Base-by-base conservation (phyloP, 495 filamentous ascomycete species). In the Lasiosphaeria miniovina region DNA sequence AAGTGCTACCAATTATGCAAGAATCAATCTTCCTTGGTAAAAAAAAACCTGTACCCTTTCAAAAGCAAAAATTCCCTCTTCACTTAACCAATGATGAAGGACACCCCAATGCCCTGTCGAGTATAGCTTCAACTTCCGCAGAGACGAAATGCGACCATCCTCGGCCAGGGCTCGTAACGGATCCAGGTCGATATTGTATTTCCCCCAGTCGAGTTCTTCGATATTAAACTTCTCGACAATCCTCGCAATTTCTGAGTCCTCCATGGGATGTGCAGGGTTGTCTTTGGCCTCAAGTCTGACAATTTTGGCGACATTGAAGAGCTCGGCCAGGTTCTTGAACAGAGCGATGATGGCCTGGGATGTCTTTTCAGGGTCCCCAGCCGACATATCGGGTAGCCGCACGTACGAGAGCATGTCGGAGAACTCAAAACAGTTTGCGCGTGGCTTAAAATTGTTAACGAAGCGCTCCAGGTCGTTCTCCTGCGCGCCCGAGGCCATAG, bases 401-500 rank as follows among this genome's bases (percentile, higher is more conserved):
- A 55, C 53, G 31, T 55, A 55, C 10, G 53, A 55, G 5, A 55
- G 38, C 53, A 55, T 55, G 24, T 55, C 53, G 36, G 53, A 55
- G n/a, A 55, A 55, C 53, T 55, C 53, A 17, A 55, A 55, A 17
- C 53, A 55, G 5, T 45, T 6, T 11, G 36, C 4, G 6, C 53
- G 53, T 11, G 53, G 53, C 10, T 45, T 55, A 17, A 55, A 55
- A 38, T 55, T 55, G 9, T 55, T 55, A 10, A 55, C 53, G 32
- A 55, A 55, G 10, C 53, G 53, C 17, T 55, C 53, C 17, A 55
- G 17, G 40, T 55, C 53, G 40, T 43, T 55, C 33, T 55, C 53
- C 17, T 55, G 53, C 4, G 36, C 8, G 2, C 38, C 53, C 5
- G 36, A 24, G 17, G 53, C 36, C 11, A 55, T 31, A 4, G 53